Evolutionary conservation across 352 stramenopile species (phyloP).

Genomic region (Phytophthora nicotianae): DNA sequence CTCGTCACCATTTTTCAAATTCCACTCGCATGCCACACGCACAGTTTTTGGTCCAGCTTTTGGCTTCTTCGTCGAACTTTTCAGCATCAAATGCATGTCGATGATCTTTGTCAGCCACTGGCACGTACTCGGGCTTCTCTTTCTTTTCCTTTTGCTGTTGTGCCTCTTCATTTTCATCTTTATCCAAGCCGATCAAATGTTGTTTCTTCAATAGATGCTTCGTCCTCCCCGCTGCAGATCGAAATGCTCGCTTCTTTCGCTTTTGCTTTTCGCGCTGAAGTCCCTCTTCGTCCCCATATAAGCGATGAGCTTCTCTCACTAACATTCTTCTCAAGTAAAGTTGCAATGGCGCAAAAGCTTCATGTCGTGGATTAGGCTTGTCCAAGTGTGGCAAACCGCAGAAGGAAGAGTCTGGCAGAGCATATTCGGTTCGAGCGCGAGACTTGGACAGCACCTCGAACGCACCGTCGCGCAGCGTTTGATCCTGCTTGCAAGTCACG

Average conservation of each 20-base stretch:
- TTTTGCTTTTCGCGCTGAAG: slow-evolving; percentile 52
- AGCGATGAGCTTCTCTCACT: slow-evolving; percentile 51
- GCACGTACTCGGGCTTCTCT: slow-evolving; percentile 35
- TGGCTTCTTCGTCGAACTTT: slow-evolving; percentile 37
- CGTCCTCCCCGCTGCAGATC: slow-evolving; percentile 52
- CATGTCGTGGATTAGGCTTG: slow-evolving; percentile 69
- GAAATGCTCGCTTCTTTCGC: slow-evolving; percentile 54
- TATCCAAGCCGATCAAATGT: slow-evolving; percentile 31
- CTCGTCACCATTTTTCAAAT: slow-evolving; percentile 75
- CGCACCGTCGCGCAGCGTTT: slow-evolving; percentile 47
- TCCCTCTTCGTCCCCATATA: slow-evolving; percentile 52
- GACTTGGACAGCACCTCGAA: slow-evolving; percentile 75
- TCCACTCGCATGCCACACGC: slow-evolving; percentile 65
- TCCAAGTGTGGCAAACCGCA: slow-evolving; percentile 45
- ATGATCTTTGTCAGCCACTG: slow-evolving; percentile 59
- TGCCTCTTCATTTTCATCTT: background rate
- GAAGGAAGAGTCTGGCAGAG: slow-evolving; percentile 69
- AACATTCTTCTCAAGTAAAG: slow-evolving; percentile 65
- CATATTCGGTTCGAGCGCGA: slow-evolving; percentile 58
- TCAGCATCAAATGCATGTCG: slow-evolving; percentile 58
- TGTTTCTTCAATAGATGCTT: slow-evolving; percentile 64
- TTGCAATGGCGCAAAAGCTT: slow-evolving; percentile 70
- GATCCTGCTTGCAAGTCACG: slow-evolving; percentile 66
- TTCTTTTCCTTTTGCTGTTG: slow-evolving; percentile 14
- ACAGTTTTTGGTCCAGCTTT: slow-evolving; percentile 62